Base-by-base conservation (phyloP, 352 stramenopile genomes). In the Phytophthora constricta region DNA sequence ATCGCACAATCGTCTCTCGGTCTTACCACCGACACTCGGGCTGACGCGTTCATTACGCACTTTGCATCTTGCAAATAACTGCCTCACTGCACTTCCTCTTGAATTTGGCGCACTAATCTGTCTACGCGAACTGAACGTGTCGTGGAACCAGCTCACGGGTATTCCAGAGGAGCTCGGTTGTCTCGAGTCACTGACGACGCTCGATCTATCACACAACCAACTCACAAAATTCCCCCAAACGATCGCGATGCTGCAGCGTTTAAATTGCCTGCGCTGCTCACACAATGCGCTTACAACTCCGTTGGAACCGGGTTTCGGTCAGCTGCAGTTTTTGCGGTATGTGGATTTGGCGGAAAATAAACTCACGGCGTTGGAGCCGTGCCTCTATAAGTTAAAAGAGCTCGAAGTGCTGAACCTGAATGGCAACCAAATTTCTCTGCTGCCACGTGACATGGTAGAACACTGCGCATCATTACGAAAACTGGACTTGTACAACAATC, bases 91-190 rank as follows among this genome's bases (percentile, higher is more conserved):
- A 8, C 49, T 91, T n/a, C 80, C 83, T 10, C 68, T 87, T 13
- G 82, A 90, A 43, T 46, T 91, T 43, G 77, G 74, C 4, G 76
- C 82, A 0, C 72, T 92, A 11, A 72, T 76, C 5, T 68, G 77
- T n/a, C 54, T 92, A 33, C 52, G 62, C 11, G 65, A 81, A 46
- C 65, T 96, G 16, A 57, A 88, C 41, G 34, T 93, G 20, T 82
- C 79, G 16, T 86, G 82, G 75, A 95, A 95, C 68, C 58, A 79
- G 33, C 59, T 95, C 16, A 17, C 45, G 0, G 14, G 27, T 17
- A 65, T 96, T 2, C 88, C 88, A 1, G 76, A 90, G 47, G 81
- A 87, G 37, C 71, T 93, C 14, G 82, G 86, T 1, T 90, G 76
- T 28, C 70, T 90, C 10, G 52, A 54, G 9, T 74, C 64, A 4